Percentiles rank a stretch among this genome's conserved stretches.
phyloP scores from a whole-genome alignment of 441 rosid genomes.

The Corymbia citriodora region DNA sequence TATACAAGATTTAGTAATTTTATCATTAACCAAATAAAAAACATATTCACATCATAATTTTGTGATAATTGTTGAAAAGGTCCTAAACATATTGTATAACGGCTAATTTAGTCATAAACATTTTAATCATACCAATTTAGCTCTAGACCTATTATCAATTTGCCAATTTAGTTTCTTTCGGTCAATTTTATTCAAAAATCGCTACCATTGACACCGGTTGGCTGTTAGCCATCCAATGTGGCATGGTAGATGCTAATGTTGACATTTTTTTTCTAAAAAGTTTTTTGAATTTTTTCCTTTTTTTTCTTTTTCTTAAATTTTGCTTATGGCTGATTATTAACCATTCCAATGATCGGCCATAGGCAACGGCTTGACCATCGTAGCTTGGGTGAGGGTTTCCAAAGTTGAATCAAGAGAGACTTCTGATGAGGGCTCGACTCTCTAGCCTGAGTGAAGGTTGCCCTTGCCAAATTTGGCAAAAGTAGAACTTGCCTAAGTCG shows the following conservation, averaged over 20 bases:
- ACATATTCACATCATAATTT: background rate
- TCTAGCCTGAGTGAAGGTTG: too few species aligned
- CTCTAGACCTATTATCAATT: background rate
- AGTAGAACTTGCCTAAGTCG: too few species aligned
- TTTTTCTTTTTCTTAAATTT: too few species aligned
- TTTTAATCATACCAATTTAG: background rate
- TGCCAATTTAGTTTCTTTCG: background rate
- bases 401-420: too few species aligned
- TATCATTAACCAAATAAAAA: background rate
- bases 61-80: accelerated
- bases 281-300: background rate
- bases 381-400: too few species aligned
- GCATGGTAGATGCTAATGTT: accelerated
- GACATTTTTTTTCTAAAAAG: background rate
- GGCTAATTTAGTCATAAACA: background rate
- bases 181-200: background rate
- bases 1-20: background rate
- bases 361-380: too few species aligned
- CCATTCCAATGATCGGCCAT: too few species aligned
- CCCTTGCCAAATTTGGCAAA: too few species aligned
- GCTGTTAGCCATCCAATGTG: accelerated
- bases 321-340: too few species aligned
- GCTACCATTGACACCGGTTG: accelerated
- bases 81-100: background rate
- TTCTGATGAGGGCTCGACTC: too few species aligned